Evolutionary conservation across 176 grass and related monocot genomes (phyloP), one percentile per base, ranked within the genome.

Genomic region (Phragmites australis): DNA sequence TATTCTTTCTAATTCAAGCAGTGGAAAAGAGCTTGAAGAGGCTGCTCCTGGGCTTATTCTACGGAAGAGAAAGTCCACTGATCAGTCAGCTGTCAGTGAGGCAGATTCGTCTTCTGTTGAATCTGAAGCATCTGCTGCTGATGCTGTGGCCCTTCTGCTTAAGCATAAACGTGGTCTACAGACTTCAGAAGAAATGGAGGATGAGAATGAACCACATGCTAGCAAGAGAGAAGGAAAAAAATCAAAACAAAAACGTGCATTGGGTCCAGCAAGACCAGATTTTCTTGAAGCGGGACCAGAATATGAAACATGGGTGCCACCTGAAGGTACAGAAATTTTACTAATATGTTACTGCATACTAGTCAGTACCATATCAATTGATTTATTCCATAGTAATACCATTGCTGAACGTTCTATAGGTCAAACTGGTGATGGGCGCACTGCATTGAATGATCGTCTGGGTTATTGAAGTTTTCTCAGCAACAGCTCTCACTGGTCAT

Each of bases 391-490:
- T 76, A 74, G 30, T n/a, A 54, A 54, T 21, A 44, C 21, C 46
- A 30, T 56, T 82, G 32, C 34, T 76, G 62, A 71, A 67, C 71
- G 21, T 77, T 83, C 21, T 78, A 70, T 77, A 98, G 96, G 96
- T 72, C 96, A 98, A 98, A 98, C 96, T 82, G 96, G 96, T 49
- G 96, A 98, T 88, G 96, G 96, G 0, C 96, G 92, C 68, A 94
- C 90, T 55, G 84, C 88, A 5, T 30, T 99, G 88, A 99, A 99
- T 68, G 96, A 99, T 1, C 92, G 92, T 51, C 74, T 99, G 26
- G 96, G 96, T 71, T 99, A 99, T 71, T 97, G 76, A 96, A 11
- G 29, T 23, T 49, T 1, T 37, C 59, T 26, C 79, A 70, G 29
- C 19, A 8, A 37, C 37, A 22, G 48, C 9, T 43, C 4, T 0